Evolutionary conservation across 208 protist species (phyloP).

Genomic region (Leishmania martiniquensis): DNA sequence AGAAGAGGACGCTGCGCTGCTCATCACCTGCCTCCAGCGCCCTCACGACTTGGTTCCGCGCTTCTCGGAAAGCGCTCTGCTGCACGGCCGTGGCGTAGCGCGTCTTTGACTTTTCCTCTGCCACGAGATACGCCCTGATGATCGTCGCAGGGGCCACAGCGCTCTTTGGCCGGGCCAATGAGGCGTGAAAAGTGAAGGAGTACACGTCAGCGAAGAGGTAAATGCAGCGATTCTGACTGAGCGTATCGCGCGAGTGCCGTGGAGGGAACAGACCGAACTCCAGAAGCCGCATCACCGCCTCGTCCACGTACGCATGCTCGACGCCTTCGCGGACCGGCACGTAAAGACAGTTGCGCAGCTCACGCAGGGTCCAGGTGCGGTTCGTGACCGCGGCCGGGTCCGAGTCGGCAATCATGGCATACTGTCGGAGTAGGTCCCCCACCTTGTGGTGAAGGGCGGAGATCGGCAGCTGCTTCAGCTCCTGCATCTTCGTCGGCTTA

Average conservation of each 20-base stretch:
- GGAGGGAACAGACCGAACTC: slow-evolving; percentile 76
- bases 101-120: slow-evolving; percentile 62
- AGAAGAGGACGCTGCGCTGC: slow-evolving; percentile 87
- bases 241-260: slow-evolving; percentile 46
- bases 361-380: slow-evolving; percentile 83
- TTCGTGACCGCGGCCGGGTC: slow-evolving; percentile 66
- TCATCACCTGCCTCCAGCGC: slow-evolving; percentile 54
- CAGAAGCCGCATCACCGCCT: slow-evolving; percentile 51
- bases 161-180: slow-evolving; percentile 61
- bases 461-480: slow-evolving; percentile 68
- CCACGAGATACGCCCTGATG: slow-evolving; percentile 60
- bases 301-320: slow-evolving; percentile 75
- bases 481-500: slow-evolving; percentile 69
- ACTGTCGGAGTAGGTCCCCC: slow-evolving; percentile 72
- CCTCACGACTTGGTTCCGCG: slow-evolving; percentile 87
- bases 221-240: slow-evolving; percentile 80
- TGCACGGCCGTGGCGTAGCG: slow-evolving; percentile 74
- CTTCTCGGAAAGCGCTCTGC: slow-evolving; percentile 68
- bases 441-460: slow-evolving; percentile 71
- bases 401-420: slow-evolving; percentile 50
- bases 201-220: slow-evolving; percentile 86
- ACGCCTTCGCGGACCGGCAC: slow-evolving; percentile 68
- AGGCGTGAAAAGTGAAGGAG: slow-evolving; percentile 75
- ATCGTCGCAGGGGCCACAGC: slow-evolving; percentile 48
- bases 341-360: slow-evolving; percentile 79